A percentile compares a stretch with the other conserved stretches of the same genome.
Conservation (phyloP, 768 basidiomycete genomes). For the Basidioascus undulatus region DNA sequence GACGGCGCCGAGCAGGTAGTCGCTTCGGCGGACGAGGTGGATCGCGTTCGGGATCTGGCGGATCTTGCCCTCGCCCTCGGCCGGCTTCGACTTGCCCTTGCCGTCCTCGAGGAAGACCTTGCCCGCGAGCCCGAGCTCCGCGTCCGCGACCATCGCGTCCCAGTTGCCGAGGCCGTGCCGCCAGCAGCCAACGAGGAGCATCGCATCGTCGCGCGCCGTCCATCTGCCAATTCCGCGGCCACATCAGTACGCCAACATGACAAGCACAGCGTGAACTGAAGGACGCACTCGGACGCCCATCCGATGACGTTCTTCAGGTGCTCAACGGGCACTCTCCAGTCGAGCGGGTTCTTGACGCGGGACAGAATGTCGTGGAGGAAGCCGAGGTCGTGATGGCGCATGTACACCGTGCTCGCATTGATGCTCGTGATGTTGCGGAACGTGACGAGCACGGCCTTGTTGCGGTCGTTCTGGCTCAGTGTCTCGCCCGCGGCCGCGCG, state of each 20-base stretch:
- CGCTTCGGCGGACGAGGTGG: constrained; percentile 87
- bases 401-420: constrained; percentile 91
- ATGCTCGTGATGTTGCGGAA: constrained; percentile 76
- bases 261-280: too few species aligned
- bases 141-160: constrained; percentile 83
- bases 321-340: constrained; percentile 74
- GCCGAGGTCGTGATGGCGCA: constrained; percentile 64
- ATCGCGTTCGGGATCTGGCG: constrained; percentile 82
- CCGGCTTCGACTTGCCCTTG: constrained; percentile 31
- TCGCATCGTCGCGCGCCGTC: constrained; percentile 75
- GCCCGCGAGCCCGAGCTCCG: constrained; percentile 52
- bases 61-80: constrained; percentile 23
- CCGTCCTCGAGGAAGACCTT: constrained; percentile 98
- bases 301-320: constrained; percentile 81
- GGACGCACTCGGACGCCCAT: too few species aligned
- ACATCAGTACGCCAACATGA: too few species aligned
- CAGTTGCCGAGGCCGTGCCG: constrained; percentile 87
- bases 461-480: constrained; percentile 75
- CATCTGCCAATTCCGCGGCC: constrained; percentile 97
- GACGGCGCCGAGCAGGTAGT: constrained; percentile 64
- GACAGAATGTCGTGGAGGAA: constrained; percentile 37
- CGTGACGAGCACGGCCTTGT: constrained; percentile 83
- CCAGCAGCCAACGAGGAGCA: constrained; percentile 82
- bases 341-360: constrained; percentile 28
- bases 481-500: constrained; percentile 64